These are phyloP conservation scores for Candida nonsorbophila DNA, from an alignment of 805 yeast species.

Conservation along the genomic window DNA sequence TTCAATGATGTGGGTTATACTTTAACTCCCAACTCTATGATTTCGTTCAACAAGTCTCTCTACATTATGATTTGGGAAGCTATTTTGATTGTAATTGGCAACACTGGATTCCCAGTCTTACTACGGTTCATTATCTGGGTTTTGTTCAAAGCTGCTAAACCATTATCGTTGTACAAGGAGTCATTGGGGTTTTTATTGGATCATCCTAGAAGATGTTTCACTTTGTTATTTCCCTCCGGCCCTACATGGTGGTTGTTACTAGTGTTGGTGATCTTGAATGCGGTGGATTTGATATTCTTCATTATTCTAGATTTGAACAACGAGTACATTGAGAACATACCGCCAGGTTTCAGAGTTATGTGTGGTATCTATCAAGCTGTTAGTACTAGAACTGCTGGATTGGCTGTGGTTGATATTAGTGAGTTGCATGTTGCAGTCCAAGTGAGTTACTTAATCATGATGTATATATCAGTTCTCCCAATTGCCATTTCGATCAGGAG, in stretches of 20 bases:
- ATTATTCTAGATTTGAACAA: slow-evolving; percentile 68
- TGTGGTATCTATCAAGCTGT: slow-evolving; percentile 89
- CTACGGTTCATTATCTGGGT: slow-evolving; percentile 82
- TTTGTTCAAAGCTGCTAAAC: slow-evolving; percentile 60
- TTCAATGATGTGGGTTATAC: slow-evolving; percentile 87
- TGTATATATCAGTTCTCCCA: slow-evolving; percentile 96
- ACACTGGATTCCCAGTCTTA: slow-evolving; percentile 88
- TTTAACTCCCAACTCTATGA: slow-evolving; percentile 76
- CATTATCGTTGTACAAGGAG: slow-evolving; percentile 60
- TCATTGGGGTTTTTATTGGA: slow-evolving; percentile 82
- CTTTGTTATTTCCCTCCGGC: slow-evolving; percentile 81
- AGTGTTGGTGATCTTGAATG: slow-evolving; percentile 68
- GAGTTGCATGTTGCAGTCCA: slow-evolving; percentile 84
- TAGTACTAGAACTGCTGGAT: slow-evolving; percentile 92
- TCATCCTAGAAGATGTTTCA: slow-evolving; percentile 96
- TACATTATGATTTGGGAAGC: slow-evolving; percentile 60
- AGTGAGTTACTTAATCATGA: slow-evolving; percentile 91
- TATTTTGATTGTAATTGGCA: slow-evolving; percentile 82
- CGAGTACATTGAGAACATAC: slow-evolving; percentile 44
- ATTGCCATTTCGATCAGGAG: slow-evolving; percentile 93
- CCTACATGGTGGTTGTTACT: slow-evolving; percentile 94
- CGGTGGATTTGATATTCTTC: slow-evolving; percentile 74
- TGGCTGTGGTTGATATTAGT: slow-evolving; percentile 65
- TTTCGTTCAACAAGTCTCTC: slow-evolving; percentile 54
- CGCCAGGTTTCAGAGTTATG: slow-evolving; percentile 64